Base-by-base conservation (phyloP, 768 basidiomycete species). In the Tulasnella sp. region DNA sequence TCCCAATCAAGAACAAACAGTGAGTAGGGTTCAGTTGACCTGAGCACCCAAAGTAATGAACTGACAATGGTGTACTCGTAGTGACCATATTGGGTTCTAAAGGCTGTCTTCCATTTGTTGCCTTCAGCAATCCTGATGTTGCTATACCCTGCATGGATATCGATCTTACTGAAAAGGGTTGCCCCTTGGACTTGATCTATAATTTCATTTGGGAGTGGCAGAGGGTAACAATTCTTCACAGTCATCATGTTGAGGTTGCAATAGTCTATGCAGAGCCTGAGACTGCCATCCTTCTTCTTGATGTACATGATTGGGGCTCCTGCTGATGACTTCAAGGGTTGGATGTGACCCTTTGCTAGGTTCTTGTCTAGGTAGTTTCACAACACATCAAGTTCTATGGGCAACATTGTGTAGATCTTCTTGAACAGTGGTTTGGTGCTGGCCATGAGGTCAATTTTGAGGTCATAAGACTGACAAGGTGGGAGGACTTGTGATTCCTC, bases 231-330 rank as follows among this genome's bases (percentile, higher is more conserved):
- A 52, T 52, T 34, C 51, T 52, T 52, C 19, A 52, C 29, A 32
- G 51, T 52, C n/a, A 52, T 29, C 29, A 9, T 11, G 27, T 52
- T 52, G 9, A 52, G 29, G n/a, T 23, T 24, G 7, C 51, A 19
- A 19, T 52, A 52, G 29, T 52, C 51, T 19, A 52, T 29, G 30
- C 51, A 52, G 7, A 52, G 19, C 9, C 51, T 8, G 10, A 52
- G 29, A 32, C n/a, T 29, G 7, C 51, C 23, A 52, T 32, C 29
- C 51, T 52, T 52, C 29, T 52, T 52, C 21, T 23, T 32, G 34
- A 65, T 65, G 53, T 68, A 69, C 19, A 68, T 61, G 45, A 68
- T 63, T 3, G 68, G 67, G 3, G 66, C 58, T 15, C 29, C 66
- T n/a, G 58, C 60, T 13, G 67, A 48, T 0, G 63, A 65, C 19